phyloP scores from a whole-genome alignment of 371 early-diverging fungal genomes.

The Mortierella sp. region DNA sequence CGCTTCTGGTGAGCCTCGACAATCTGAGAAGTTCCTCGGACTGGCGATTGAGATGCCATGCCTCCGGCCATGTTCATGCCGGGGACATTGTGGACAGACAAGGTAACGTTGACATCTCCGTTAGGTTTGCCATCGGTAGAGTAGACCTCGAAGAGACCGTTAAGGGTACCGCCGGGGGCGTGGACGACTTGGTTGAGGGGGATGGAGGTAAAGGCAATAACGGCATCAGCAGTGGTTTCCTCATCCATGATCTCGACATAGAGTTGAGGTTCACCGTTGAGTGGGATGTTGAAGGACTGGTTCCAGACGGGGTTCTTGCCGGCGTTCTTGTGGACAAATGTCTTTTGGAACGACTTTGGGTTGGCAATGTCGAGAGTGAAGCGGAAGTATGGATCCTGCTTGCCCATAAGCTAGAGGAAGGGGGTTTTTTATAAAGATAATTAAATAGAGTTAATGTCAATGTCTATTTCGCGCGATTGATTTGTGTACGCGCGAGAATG shows the following conservation, averaged over 20 bases:
- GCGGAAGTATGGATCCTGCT: conserved; percentile 71
- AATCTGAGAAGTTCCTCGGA: conserved; percentile 63
- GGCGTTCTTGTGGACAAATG: conserved; percentile 67
- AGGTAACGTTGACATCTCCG: conserved; percentile 63
- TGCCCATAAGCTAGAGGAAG: conserved; percentile 56
- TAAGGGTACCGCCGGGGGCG: conserved; percentile 61
- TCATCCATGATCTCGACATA: conserved; percentile 70
- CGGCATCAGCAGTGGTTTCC: conserved; percentile 61
- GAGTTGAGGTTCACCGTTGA: conserved; percentile 63
- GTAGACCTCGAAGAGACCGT: conserved; percentile 64
- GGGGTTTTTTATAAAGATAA: background rate
- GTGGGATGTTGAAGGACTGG: conserved; percentile 63
- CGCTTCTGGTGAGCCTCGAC: conserved; percentile 63
- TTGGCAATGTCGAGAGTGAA: conserved; percentile 61
- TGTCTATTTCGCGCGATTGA: no score
- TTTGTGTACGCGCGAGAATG: background rate
- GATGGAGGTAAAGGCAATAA: conserved; percentile 70
- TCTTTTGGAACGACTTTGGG: conserved; percentile 64
- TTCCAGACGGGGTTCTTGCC: conserved; percentile 70
- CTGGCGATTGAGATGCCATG: conserved; percentile 37
- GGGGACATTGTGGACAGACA: conserved; percentile 61
- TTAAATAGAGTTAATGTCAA: background rate
- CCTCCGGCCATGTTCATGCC: conserved; percentile 57
- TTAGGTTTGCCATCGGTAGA: conserved; percentile 60
- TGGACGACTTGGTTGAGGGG: conserved; percentile 66